Percentiles rank a stretch among this genome's conserved stretches.
Evolutionary conservation across 176 grass and related monocot genomes (phyloP).

Genomic region (Cymbopogon citratus): DNA sequence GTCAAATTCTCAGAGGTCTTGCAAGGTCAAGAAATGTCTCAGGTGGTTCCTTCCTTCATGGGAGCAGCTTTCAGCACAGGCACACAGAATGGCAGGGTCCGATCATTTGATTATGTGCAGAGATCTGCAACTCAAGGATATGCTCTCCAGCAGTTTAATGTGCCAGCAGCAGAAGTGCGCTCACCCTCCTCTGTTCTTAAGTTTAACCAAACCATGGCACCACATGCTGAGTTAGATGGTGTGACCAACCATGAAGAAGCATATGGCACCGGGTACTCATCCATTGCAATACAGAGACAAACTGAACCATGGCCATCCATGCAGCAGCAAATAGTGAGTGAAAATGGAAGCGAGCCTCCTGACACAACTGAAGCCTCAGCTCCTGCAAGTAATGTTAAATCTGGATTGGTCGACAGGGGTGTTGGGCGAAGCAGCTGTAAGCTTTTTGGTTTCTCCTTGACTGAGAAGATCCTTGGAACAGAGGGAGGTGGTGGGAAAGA

Average conservation of each 20-base stretch:
- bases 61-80: slow-evolving; percentile 16
- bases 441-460: slow-evolving; percentile 88
- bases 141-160: slow-evolving; percentile 17
- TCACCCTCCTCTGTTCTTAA: slow-evolving; percentile 77
- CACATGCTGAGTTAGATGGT: slow-evolving; percentile 1
- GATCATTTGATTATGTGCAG: slow-evolving; percentile 22
- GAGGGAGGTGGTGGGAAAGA: slow-evolving; percentile 27
- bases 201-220: slow-evolving; percentile 42
- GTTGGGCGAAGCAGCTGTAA: slow-evolving; percentile 31
- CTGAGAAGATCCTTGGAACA: slow-evolving; percentile 41
- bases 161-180: slow-evolving; percentile 34
- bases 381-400: neutral
- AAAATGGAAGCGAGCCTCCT: slow-evolving; percentile 8
- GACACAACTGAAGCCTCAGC: slow-evolving; percentile 13
- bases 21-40: slow-evolving; percentile 99
- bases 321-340: slow-evolving; percentile 16
- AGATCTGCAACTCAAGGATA: slow-evolving; percentile 30
- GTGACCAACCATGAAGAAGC: neutral
- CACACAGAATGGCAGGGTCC: slow-evolving; percentile 18
- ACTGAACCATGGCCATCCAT: neutral
- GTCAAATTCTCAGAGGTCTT: slow-evolving; percentile 86
- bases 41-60: slow-evolving; percentile 20
- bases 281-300: slow-evolving; percentile 20
- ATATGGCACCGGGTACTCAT: neutral
- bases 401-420: neutral